Conservation (phyloP, 2,329 filamentous ascomycete species). For the Xylaria digitata region DNA sequence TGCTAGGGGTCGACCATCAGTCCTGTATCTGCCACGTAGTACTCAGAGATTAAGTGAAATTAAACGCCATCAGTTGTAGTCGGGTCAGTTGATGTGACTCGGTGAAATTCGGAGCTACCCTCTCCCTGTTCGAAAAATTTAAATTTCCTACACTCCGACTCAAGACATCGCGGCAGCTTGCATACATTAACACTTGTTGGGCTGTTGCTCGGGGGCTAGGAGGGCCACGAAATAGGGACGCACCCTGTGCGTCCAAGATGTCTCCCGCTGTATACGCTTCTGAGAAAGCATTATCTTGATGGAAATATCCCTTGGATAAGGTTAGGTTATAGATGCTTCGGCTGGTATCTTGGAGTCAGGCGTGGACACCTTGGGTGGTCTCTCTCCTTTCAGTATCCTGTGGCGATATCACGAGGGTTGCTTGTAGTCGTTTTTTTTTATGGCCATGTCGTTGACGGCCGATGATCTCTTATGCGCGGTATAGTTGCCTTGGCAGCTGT, state of each 20-base stretch:
- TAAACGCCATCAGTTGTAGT: neutral
- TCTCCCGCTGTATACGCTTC: neutral
- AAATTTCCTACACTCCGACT: neutral
- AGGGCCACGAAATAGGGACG: neutral
- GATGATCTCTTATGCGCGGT: neutral
- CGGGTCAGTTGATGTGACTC: neutral
- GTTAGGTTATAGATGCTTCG: neutral
- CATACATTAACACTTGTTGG: neutral
- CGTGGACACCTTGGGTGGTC: neutral
- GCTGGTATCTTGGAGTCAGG: neutral
- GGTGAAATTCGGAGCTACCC: neutral
- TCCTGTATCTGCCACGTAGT: neutral
- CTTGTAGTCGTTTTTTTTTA: neutral
- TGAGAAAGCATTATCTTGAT: neutral
- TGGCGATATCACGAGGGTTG: neutral
- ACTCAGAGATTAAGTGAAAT: neutral
- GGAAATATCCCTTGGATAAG: neutral
- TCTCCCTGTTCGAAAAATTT: neutral
- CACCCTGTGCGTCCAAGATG: neutral
- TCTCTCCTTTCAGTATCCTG: neutral
- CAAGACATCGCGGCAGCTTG: conserved; percentile 7
- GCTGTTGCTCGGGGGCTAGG: too few species aligned
- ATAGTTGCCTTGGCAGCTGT: neutral
- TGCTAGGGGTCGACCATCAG: neutral
- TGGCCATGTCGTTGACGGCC: neutral